Percentiles rank a stretch among this genome's conserved stretches.
These are phyloP conservation scores for Phytophthora brassicae DNA, from an alignment of 352 stramenopile genomes.

Conservation along the genomic window DNA sequence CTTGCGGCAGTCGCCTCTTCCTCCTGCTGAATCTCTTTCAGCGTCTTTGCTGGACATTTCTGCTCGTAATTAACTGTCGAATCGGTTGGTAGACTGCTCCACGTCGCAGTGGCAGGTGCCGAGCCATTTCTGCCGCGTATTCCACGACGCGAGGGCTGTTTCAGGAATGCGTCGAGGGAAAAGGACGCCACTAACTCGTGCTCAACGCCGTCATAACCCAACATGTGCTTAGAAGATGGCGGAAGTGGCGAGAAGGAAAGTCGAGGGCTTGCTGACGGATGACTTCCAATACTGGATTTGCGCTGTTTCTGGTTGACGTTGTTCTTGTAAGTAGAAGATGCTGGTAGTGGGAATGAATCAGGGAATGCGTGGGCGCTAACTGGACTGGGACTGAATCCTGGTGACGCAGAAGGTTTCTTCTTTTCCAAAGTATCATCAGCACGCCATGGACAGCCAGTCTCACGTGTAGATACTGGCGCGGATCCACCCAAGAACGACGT, in stretches of 20 bases:
- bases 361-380: background rate
- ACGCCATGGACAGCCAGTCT: slow-evolving; percentile 19
- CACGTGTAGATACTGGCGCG: background rate
- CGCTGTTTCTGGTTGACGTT: slow-evolving; percentile 30
- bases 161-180: slow-evolving; percentile 67
- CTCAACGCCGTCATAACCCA: slow-evolving; percentile 53
- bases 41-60: slow-evolving; percentile 34
- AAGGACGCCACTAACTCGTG: slow-evolving; percentile 51
- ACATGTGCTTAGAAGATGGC: slow-evolving; percentile 34
- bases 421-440: slow-evolving; percentile 1
- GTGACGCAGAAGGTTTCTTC: slow-evolving; percentile 5
- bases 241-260: slow-evolving; percentile 26
- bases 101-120: slow-evolving; percentile 17
- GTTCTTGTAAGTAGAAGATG: slow-evolving; percentile 31
- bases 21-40: slow-evolving; percentile 73
- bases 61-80: slow-evolving; percentile 6
- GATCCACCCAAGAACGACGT: slow-evolving; percentile 47
- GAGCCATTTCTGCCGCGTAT: slow-evolving; percentile 16
- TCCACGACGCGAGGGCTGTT: slow-evolving; percentile 34
- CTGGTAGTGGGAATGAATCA: slow-evolving; percentile 32
- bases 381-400: slow-evolving; percentile 2
- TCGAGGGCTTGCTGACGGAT: slow-evolving; percentile 36
- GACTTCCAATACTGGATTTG: slow-evolving; percentile 31
- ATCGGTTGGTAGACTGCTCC: slow-evolving; percentile 18
- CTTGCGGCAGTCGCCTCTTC: slow-evolving; percentile 44